Evolutionary conservation across 208 protist genomes (phyloP).

Genomic region (Naegleria gruberi): DNA sequence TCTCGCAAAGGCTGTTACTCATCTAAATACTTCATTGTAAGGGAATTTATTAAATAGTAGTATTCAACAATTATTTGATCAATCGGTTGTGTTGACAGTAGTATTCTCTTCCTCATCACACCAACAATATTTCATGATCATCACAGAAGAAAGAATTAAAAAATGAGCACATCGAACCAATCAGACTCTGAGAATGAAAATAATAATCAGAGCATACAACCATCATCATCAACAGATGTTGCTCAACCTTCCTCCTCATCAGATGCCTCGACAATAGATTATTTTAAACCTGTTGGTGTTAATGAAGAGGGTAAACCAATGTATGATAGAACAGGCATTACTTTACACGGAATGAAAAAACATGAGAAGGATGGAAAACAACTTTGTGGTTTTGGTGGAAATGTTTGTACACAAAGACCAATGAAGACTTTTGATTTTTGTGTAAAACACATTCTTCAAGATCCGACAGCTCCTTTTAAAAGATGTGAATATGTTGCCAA

Average conservation of each 20-base stretch:
- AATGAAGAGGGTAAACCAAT: background rate
- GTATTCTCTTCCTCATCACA: too few species aligned
- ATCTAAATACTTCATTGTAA: too few species aligned
- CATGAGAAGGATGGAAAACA: background rate
- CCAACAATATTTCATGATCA: too few species aligned
- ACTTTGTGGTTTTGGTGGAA: background rate
- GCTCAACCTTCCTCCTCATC: too few species aligned
- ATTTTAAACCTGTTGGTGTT: background rate
- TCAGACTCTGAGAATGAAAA: too few species aligned
- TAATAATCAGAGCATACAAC: too few species aligned
- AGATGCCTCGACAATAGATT: background rate
- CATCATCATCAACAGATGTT: too few species aligned
- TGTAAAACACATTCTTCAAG: conserved; percentile 19
- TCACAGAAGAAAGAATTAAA: too few species aligned
- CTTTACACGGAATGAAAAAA: background rate
- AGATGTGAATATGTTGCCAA: background rate
- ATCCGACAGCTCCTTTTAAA: background rate
- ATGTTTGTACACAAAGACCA: background rate
- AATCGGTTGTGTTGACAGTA: too few species aligned
- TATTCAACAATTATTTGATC: too few species aligned
- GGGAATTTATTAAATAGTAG: too few species aligned
- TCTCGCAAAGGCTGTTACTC: too few species aligned
- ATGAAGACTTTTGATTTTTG: conserved; percentile 19
- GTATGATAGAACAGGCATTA: background rate
- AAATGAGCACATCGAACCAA: background rate